Evolutionary conservation across 106 monocot species (phyloP), one percentile per base, ranked within the genome.

Genomic region (Allium sativum): DNA sequence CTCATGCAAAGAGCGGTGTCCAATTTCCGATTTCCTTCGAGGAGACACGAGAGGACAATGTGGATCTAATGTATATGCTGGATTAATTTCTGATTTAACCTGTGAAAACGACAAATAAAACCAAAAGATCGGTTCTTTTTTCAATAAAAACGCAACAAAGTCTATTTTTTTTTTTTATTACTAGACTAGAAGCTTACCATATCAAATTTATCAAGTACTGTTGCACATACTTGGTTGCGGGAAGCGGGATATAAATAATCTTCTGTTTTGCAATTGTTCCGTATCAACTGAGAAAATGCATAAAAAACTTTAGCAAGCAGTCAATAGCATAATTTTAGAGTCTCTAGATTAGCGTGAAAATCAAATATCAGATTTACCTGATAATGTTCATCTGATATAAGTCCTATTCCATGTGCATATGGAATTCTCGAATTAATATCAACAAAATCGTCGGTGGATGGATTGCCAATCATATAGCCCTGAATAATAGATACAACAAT

Each of bases 401-500:
- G 57, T 11, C 71, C 77, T 59, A 77, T 53, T 7, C 66, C 66
- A 54, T 44, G 61, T 48, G 66, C 70, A 77, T 66, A 67, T 44
- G 77, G 77, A 0, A 71, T 9, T 46, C 18, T 48, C n/a, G 77
- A 10, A 45, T 55, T 55, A 7, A 1, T 0, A 47, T 77, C 66
- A 12, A 60, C n/a, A 0, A 45, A 2, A 13, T 45, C 61, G 8
- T 58, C 77, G 59, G 77, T 77, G 20, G 11, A 3, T 55, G 71
- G 71, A 42, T 77, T 77, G 9, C 77, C 77, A 40, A 72, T 5
- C 9, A 66, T 12, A 62, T 77, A 77, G 6, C 77, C 77, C 77
- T 77, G 19, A 1, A 55, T 44, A 17, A 66, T 59, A 9, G 1
- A 64, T 20, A 0, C 12, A 11, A 22, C 7, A 0, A 19, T 9